Evolutionary conservation across 2,329 filamentous ascomycete species (phyloP).

Genomic region (Mycosphaerelloides madeirae): DNA sequence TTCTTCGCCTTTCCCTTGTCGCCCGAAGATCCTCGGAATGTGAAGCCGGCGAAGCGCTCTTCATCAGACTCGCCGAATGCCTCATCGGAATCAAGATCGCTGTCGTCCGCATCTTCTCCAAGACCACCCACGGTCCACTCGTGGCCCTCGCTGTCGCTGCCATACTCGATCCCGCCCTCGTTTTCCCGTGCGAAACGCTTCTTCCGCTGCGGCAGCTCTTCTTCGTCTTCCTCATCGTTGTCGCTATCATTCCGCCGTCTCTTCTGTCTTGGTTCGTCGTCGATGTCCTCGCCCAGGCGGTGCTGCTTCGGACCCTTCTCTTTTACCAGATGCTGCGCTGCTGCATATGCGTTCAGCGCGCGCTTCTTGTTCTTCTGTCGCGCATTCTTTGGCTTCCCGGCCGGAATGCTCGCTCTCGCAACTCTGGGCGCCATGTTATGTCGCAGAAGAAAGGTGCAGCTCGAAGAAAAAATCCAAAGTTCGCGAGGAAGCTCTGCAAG

Average conservation of each 20-base stretch:
- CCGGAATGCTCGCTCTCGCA: conserved; percentile 29
- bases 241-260: conserved; percentile 47
- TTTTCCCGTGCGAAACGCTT: conserved; percentile 25
- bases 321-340: conserved; percentile 54
- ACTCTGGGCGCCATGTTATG: conserved; percentile 44
- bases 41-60: conserved; percentile 74
- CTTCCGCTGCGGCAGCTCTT: conserved; percentile 30
- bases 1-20: conserved; percentile 47
- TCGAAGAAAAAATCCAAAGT: not conserved
- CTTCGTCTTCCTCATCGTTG: conserved; percentile 44
- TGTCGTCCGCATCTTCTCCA: conserved; percentile 62
- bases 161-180: conserved; percentile 58
- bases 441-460: not conserved
- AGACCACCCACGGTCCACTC: conserved; percentile 71
- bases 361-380: conserved; percentile 48
- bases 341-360: conserved; percentile 59
- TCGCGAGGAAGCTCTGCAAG: too few relatives aligned
- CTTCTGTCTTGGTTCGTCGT: conserved; percentile 37
- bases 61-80: conserved; percentile 87
- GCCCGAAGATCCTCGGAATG: conserved; percentile 57
- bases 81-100: conserved; percentile 68
- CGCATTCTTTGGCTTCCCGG: conserved; percentile 31
- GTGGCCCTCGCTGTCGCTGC: conserved; percentile 80
- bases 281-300: conserved; percentile 53
- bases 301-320: conserved; percentile 53